Base-by-base conservation (phyloP, 164 flowering plant species). In the Liriodendron chinense region DNA sequence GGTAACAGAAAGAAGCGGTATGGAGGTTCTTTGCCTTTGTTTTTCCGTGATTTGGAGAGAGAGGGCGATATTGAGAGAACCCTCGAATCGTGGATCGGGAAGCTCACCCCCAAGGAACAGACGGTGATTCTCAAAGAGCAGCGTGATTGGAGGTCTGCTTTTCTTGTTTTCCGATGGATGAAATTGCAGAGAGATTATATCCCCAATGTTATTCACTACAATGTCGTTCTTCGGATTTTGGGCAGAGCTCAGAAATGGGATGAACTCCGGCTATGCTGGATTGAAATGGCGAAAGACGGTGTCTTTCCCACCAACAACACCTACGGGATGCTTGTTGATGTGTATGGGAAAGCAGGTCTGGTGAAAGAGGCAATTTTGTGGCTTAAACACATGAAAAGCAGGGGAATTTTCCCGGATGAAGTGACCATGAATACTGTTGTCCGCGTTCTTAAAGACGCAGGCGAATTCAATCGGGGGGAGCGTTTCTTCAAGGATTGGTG, bases 61-160 rank as follows among this genome's bases (percentile, higher is more conserved):
- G 81, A 79, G 9, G 78, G 73, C 12, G 89, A 91, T 71, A 53
- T 90, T 1, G 87, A 80, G 21, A 82, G 82, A 59, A 72, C 85
- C 69, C 87, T 94, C 61, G 73, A 57, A 78, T 82, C 83, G 7
- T 83, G 78, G 75, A 80, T 83, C 49, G 86, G 86, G 74, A 82
- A 85, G 72, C 84, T 93, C 66, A 89, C 78, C 72, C 89, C 97
- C 20, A 95, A 89, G 77, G 98, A 92, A 65, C 93, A 86, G 77
- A 95, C 99, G 43, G 84, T 92, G n/a, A 81, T 92, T 75, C 89
- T 95, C n/a, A 93, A 90, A 77, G 92, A 88, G 75, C 99, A 88
- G 85, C 75, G 84, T 0, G 83, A 84, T 59, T 93, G 97, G 93
- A 82, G 80, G 25, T 86, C 85, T 53, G 85, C 88, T 47, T 16